A percentile compares a stretch with the other conserved stretches of the same genome.
Evolutionary conservation across 805 yeast genomes (phyloP).

Genomic region (Hanseniaspora guilliermondii): DNA sequence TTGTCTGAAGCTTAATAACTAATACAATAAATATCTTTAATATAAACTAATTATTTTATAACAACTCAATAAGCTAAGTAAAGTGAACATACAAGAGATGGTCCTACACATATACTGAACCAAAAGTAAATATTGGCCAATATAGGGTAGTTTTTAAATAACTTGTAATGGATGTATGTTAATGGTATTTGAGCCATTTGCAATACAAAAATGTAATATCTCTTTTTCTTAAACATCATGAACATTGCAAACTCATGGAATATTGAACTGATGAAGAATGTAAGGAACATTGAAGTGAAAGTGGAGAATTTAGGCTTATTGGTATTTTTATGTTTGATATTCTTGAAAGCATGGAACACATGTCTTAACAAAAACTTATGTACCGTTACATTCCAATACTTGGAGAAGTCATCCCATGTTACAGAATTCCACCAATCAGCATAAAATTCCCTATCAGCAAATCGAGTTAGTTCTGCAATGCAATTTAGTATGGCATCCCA

Average conservation of each 20-base stretch:
- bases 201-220: constrained; percentile 67
- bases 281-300: constrained; percentile 56
- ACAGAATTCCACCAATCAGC: constrained; percentile 97
- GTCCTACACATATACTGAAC: constrained; percentile 84
- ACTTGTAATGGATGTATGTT: constrained; percentile 47
- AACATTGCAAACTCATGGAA: constrained; percentile 91
- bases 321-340: constrained; percentile 4
- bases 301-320: constrained; percentile 47
- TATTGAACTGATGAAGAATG: constrained; percentile 66
- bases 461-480: constrained; percentile 75
- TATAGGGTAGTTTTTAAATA: constrained; percentile 41
- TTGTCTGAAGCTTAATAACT: no score
- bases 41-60: neutral
- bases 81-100: constrained; percentile 72
- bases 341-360: constrained; percentile 66
- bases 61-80: constrained; percentile 54
- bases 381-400: constrained; percentile 92
- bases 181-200: constrained; percentile 87
- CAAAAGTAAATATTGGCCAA: constrained; percentile 78
- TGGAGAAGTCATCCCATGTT: constrained; percentile 84
- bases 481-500: constrained; percentile 92
- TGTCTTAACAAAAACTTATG: constrained; percentile 81
- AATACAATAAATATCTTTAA: no score
- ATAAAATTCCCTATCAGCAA: constrained; percentile 85
- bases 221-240: constrained; percentile 61